Base-by-base conservation (phyloP, 805 yeast species). In the Naumovozyma dairenensis region DNA sequence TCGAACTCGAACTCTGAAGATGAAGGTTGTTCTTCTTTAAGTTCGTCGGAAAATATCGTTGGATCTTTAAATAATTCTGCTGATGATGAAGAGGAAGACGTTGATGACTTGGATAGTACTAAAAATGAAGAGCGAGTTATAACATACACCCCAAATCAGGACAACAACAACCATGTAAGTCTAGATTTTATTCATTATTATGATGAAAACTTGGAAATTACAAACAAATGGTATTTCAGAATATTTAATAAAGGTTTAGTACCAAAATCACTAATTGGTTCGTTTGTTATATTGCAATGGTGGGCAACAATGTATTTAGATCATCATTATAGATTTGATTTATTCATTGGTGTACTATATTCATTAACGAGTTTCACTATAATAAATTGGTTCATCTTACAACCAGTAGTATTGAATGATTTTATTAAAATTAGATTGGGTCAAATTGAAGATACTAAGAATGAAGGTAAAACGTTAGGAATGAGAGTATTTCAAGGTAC, bases 281-380 rank as follows among this genome's bases (percentile, higher is more conserved):
- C 40, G 0, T 77, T 70, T 52, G 71, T 77, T 6, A 37, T 62
- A 2, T 48, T 73, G 21, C 84, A 77, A 49, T 76, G 84, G 80
- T 79, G 84, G 83, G 73, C 82, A 16, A 74, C 83, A 3, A 73
- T 78, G 59, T 79, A 79, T 46, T 53, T 79, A 37, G 84, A 77
- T 49, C 85, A 77, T 53, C 86, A 78, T 53, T 79, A 77, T 69
- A 63, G 82, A 38, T 53, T 77, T 22, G 85, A 79, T 49, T 56
- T 77, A 33, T 53, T 76, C 25, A 61, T 62, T 12, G 84, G 84
- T 6, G 52, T 72, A 48, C 21, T 61, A 3, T 78, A 78, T 56
- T 67, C 81, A 0, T 39, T 72, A 4, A 21, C 55, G 9, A 46
- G 63, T 17, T 74, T 69, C 51, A 48, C 63, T 2, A 9, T 69